Evolutionary conservation across 2,329 filamentous ascomycete genomes (phyloP), one percentile per base, ranked within the genome.

Genomic region (Trichoderma sp.): DNA sequence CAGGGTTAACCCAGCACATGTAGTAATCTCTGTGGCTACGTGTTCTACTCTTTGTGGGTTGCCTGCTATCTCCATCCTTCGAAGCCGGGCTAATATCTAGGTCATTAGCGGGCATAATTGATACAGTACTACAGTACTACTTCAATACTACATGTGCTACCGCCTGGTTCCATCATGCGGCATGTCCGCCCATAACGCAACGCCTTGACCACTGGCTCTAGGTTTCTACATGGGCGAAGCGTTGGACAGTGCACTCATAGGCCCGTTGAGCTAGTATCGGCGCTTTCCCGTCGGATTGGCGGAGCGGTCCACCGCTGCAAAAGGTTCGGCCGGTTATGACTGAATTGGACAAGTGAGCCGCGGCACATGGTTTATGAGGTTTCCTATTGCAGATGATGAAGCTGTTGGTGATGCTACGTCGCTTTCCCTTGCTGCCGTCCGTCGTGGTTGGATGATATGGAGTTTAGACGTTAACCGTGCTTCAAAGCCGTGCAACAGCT

Each of bases 241-340:
- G 66, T 51, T 64, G 62, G 56, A 67, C 63, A 18, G 63, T 65
- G 62, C 57, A 28, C 43, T 67, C 39, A 28, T 71, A 26, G 43
- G 56, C 15, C 28, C 70, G 14, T 24, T 63, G n/a, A 65, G 34
- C 63, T 60, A 53, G 39, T 32, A 65, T 67, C 70, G 63, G 70
- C 30, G 70, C 70, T 66, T 71, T 58, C 56, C 62, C 62, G 62
- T 60, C 63, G 62, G 43, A 21, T 70, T 24, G 36, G 66, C 57
- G 57, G 60, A 62, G 68, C 60, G 68, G 56, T 64, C 68, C 68
- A 32, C 30, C 28, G 43, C 60, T 47, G 57, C 53, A 47, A 32
- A 56, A 64, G 32, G 68, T 39, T 63, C 60, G 66, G 66, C n/a
- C 26, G 60, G 11, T 32, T 47, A 18, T 51, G 36, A 15, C 56